Evolutionary conservation across 805 yeast genomes (phyloP).

Genomic region (Saturnispora besseyi): DNA sequence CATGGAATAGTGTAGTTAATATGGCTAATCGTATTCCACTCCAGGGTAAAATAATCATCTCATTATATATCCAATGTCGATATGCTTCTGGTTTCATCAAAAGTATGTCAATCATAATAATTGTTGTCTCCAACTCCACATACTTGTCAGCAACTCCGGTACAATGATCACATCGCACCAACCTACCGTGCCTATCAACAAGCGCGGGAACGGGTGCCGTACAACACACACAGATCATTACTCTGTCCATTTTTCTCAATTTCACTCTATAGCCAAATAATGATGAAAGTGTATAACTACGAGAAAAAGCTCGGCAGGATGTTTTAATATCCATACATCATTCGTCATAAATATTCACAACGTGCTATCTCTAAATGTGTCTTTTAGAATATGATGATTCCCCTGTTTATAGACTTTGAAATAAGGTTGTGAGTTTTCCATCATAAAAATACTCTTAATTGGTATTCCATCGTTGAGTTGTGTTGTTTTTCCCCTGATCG

Average conservation of each 20-base stretch:
- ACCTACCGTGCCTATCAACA: slow-evolving; percentile 5
- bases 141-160: slow-evolving; percentile 76
- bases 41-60: slow-evolving; percentile 2
- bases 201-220: slow-evolving; percentile 7
- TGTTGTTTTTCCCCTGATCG: too few species aligned
- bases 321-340: background rate
- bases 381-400: too few species aligned
- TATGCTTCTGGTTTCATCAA: slow-evolving; percentile 82
- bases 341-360: background rate
- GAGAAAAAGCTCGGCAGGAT: background rate
- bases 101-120: slow-evolving; percentile 74
- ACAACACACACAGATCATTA: slow-evolving; percentile 2
- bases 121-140: slow-evolving; percentile 80
- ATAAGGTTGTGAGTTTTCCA: background rate
- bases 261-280: background rate
- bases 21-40: slow-evolving; percentile 40
- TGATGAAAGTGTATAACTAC: background rate
- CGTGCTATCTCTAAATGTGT: background rate
- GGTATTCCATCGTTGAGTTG: too few species aligned
- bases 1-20: slow-evolving; percentile 70
- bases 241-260: background rate
- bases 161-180: slow-evolving; percentile 34
- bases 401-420: background rate
- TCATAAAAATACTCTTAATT: too few species aligned
- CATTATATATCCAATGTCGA: slow-evolving; percentile 39